phyloP scores from a whole-genome alignment of 1,284 basidiomycete genomes.

The Neolentinus lepideus region DNA sequence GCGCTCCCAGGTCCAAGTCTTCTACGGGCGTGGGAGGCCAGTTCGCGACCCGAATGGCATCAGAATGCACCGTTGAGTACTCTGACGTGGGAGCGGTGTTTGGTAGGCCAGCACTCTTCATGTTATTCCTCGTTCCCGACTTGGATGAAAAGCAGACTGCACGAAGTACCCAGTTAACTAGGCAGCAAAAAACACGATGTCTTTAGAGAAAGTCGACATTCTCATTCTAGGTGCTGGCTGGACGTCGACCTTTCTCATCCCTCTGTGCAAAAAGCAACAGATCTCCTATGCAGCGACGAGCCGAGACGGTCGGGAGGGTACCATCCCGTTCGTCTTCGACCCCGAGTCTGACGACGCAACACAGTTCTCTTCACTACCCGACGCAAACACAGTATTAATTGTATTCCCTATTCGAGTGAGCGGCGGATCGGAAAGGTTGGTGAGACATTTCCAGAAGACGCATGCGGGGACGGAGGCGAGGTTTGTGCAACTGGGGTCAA shows the following conservation, averaged over 20 bases:
- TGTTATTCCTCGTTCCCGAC: too few relatives aligned
- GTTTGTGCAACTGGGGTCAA: constrained; percentile 57
- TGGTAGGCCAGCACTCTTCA: not conserved
- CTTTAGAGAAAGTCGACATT: constrained; percentile 34
- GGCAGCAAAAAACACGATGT: not conserved
- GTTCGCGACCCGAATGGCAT: not conserved
- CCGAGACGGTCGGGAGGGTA: constrained; percentile 36
- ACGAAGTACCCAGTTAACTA: not conserved
- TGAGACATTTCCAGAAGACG: constrained; percentile 27
- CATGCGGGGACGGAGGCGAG: constrained; percentile 18
- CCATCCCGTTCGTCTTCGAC: constrained; percentile 44
- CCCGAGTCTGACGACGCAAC: constrained; percentile 33
- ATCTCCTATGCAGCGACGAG: constrained; percentile 49
- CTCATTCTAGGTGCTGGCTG: constrained; percentile 67
- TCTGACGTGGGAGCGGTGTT: not conserved
- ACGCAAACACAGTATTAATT: constrained; percentile 51
- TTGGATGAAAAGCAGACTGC: too few relatives aligned
- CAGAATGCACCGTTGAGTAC: not conserved
- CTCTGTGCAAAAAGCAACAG: constrained; percentile 35
- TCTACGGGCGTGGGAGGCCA: not conserved
- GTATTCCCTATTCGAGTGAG: constrained; percentile 49
- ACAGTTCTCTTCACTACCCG: constrained; percentile 40
- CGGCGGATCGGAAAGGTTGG: constrained; percentile 34
- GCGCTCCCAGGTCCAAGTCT: not conserved
- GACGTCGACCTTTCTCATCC: constrained; percentile 57